These are phyloP conservation scores for Malassezia sp. DNA, from an alignment of 1,284 basidiomycete species.

Conservation along the genomic window DNA sequence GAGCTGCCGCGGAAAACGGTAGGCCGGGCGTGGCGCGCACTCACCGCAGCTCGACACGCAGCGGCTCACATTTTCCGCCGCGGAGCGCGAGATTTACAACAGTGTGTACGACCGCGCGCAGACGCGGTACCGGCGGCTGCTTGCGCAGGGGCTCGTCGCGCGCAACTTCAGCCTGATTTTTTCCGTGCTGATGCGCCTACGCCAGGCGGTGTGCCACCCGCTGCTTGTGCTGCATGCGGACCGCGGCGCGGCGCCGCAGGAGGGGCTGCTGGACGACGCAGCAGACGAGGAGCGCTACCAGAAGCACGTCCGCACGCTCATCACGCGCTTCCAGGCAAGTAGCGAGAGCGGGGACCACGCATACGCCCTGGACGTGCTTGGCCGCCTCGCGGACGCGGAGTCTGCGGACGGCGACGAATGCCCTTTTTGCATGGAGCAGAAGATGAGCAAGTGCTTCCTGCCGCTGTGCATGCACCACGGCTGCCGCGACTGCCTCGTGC, in stretches of 20 bases:
- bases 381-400: conserved; percentile 18
- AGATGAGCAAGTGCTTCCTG: conserved; percentile 33
- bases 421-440: conserved; percentile 45
- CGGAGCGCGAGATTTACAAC: conserved; percentile 47
- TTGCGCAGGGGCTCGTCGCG: conserved; percentile 30
- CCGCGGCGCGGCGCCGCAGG: conserved; percentile 14
- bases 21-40: conserved; percentile 26
- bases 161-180: conserved; percentile 48
- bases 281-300: conserved; percentile 17
- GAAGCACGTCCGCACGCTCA: conserved; percentile 24
- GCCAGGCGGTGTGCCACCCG: conserved; percentile 49
- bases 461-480: conserved; percentile 47
- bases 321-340: conserved; percentile 24
- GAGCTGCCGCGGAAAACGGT: conserved; percentile 76
- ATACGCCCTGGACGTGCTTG: conserved; percentile 23
- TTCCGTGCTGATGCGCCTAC: conserved; percentile 48
- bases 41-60: conserved; percentile 48
- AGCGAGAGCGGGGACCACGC: conserved; percentile 2
- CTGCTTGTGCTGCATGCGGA: conserved; percentile 41
- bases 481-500: conserved; percentile 70
- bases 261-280: conserved; percentile 3
- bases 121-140: conserved; percentile 31
- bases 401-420: conserved; percentile 33
- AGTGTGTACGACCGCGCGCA: conserved; percentile 41
- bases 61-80: conserved; percentile 24